Percentiles rank a stretch among this genome's conserved stretches.
phyloP scores from a whole-genome alignment of 768 basidiomycete species.

The Heimioporus sp. region DNA sequence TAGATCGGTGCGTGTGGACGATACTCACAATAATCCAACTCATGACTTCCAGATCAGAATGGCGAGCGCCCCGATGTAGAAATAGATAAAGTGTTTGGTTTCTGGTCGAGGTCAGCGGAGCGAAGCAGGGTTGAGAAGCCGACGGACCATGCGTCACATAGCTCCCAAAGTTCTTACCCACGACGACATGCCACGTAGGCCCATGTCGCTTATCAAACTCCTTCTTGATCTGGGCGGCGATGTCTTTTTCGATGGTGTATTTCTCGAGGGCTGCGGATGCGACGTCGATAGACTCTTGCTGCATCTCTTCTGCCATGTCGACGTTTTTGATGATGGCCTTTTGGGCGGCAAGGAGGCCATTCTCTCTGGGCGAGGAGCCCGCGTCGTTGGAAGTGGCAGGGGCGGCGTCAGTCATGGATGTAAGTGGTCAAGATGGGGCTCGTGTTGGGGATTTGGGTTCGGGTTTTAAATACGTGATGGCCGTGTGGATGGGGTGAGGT shows the following conservation, averaged over 20 bases:
- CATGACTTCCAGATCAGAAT: constrained; percentile 95
- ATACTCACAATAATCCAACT: constrained; percentile 32
- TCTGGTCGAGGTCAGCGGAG: constrained; percentile 45
- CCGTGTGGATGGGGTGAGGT: constrained; percentile 29
- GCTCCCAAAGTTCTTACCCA: constrained; percentile 98
- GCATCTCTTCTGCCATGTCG: constrained; percentile 97
- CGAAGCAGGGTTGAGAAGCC: background rate
- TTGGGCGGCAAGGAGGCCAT: constrained; percentile 36
- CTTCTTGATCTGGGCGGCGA: constrained; percentile 97
- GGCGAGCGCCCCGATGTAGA: constrained; percentile 90
- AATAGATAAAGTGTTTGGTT: constrained; percentile 99
- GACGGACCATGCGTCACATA: constrained; percentile 92
- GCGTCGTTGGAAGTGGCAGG: constrained; percentile 57
- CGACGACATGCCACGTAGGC: constrained; percentile 97
- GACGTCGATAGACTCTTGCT: constrained; percentile 90
- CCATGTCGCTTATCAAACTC: constrained; percentile 93
- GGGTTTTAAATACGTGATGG: constrained; percentile 28
- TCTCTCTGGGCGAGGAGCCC: constrained; percentile 41
- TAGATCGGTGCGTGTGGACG: background rate
- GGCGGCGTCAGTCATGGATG: constrained; percentile 56
- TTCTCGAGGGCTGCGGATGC: constrained; percentile 83
- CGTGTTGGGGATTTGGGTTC: background rate
- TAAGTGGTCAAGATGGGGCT: background rate
- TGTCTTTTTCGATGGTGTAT: constrained; percentile 96
- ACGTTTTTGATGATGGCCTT: constrained; percentile 96